Conservation (phyloP, 805 yeast genomes). For the Candida stauntonica region DNA sequence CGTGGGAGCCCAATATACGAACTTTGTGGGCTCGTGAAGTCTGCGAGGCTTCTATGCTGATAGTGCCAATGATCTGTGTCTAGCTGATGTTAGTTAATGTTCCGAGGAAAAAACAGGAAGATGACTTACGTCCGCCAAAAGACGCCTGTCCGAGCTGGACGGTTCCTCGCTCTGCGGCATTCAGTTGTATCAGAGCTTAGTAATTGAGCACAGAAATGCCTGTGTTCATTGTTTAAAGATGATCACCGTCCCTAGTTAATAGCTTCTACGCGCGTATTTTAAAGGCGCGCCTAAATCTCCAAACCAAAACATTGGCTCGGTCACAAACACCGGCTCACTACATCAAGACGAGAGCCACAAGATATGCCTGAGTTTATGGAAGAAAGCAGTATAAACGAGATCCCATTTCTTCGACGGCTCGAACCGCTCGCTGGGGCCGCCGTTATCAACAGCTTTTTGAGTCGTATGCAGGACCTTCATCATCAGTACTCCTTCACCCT, state of each 20-base stretch:
- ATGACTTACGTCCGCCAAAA: constrained; percentile 8
- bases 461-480: constrained; percentile 8
- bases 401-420: neutral
- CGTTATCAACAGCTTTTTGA: constrained; percentile 5
- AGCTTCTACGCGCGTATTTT: neutral
- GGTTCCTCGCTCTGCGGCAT: too few relatives aligned
- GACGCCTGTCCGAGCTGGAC: constrained; percentile 3
- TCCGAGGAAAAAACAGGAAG: neutral
- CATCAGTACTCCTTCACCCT: too few relatives aligned
- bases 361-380: too few relatives aligned
- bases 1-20: constrained; percentile 15
- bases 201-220: too few relatives aligned
- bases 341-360: too few relatives aligned
- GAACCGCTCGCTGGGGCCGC: constrained; percentile 5
- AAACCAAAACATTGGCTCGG: too few relatives aligned
- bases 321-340: too few relatives aligned
- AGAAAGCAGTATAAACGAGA: neutral
- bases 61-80: constrained; percentile 20
- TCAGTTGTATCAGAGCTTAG: too few relatives aligned
- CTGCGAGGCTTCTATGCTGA: constrained; percentile 9
- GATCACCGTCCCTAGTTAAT: neutral
- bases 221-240: too few relatives aligned
- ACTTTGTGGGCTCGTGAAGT: constrained; percentile 9
- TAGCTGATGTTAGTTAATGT: constrained; percentile 14
- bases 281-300: too few relatives aligned